A percentile compares a stretch with the other conserved stretches of the same genome.
These are phyloP conservation scores for Suillus plorans DNA, from an alignment of 768 basidiomycete genomes.

Conservation along the genomic window DNA sequence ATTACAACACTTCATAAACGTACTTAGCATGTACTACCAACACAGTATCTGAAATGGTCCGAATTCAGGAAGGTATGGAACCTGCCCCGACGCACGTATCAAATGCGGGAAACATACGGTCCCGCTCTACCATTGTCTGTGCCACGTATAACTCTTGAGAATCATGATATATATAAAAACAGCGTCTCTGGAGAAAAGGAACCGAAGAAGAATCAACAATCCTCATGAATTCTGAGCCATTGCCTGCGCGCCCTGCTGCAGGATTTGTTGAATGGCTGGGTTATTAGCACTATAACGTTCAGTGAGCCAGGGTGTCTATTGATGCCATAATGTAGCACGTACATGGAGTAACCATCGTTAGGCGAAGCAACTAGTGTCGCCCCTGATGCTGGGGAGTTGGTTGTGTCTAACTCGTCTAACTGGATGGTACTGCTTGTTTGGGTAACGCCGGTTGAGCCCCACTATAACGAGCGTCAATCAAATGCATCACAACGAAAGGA, in stretches of 20 bases:
- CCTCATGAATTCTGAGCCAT: not conserved
- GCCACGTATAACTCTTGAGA: not conserved
- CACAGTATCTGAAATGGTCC: not conserved
- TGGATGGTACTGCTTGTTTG: conserved; percentile 45
- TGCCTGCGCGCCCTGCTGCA: not conserved
- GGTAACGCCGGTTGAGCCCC: conserved; percentile 49
- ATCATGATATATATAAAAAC: not conserved
- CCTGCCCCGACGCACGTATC: not conserved
- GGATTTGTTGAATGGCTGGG: not conserved
- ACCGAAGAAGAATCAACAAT: not conserved
- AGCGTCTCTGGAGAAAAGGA: not conserved
- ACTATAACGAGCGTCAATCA: conserved; percentile 32
- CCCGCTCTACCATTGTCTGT: not conserved
- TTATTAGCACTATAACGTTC: not conserved
- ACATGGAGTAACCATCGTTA: conserved; percentile 61
- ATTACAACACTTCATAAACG: not conserved
- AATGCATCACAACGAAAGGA: not conserved
- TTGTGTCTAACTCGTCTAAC: conserved; percentile 21
- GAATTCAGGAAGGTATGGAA: not conserved
- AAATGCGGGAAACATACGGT: not conserved
- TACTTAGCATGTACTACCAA: not conserved
- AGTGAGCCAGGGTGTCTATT: not conserved
- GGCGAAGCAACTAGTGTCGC: conserved; percentile 52
- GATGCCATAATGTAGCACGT: conserved; percentile 3
- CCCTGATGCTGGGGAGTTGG: conserved; percentile 24